These are phyloP conservation scores for Xylaria multiplex DNA, from an alignment of 2,329 filamentous ascomycete species.

Conservation along the genomic window DNA sequence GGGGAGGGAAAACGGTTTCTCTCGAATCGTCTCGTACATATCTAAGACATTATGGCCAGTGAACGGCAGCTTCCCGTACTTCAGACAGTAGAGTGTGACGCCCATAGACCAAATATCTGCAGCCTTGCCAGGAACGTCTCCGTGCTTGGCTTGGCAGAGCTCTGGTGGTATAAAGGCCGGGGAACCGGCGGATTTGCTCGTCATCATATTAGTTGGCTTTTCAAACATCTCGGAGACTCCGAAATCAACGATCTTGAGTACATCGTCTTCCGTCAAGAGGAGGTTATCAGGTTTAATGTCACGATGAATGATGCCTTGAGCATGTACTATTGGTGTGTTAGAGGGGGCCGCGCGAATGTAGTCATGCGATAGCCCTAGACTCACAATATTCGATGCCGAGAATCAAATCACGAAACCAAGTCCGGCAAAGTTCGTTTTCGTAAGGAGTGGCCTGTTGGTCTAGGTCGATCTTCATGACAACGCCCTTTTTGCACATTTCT, in stretches of 20 bases:
- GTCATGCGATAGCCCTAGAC: conserved; percentile 48
- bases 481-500: conserved; percentile 98
- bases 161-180: conserved; percentile 95
- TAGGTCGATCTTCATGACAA: conserved; percentile 95
- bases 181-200: conserved; percentile 91
- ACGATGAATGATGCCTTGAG: conserved; percentile 92
- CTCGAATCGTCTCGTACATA: conserved; percentile 87
- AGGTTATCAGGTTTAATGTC: conserved; percentile 99
- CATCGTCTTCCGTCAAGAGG: conserved; percentile 85
- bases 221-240: conserved; percentile 99
- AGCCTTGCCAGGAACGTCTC: conserved; percentile 86
- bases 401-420: conserved; percentile 95
- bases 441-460: conserved; percentile 85
- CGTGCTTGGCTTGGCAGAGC: conserved; percentile 86
- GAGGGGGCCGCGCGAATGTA: conserved; percentile 2
- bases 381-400: conserved; percentile 91
- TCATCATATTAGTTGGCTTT: conserved; percentile 85
- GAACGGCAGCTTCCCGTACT: conserved; percentile 90
- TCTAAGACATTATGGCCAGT: conserved; percentile 81
- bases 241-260: conserved; percentile 98
- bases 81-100: conserved; percentile 90
- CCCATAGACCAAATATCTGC: conserved; percentile 99
- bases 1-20: conserved; percentile 71
- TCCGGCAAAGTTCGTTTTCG: conserved; percentile 80
- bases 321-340: conserved; percentile 71